Evolutionary conservation across 2,329 filamentous ascomycete genomes (phyloP), one percentile per base, ranked within the genome.

Genomic region (Acephala macrosclerotiorum): DNA sequence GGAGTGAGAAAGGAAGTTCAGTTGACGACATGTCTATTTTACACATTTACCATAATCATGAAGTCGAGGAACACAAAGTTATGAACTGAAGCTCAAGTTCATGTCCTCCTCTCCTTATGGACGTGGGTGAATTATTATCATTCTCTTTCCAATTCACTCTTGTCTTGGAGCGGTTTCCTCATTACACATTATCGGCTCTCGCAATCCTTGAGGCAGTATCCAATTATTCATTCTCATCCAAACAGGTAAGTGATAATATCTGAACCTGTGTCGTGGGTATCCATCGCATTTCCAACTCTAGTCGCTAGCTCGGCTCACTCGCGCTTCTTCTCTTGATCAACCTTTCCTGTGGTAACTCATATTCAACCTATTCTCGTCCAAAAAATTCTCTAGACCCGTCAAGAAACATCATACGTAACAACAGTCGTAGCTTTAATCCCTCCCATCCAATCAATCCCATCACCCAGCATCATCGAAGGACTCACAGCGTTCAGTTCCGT

Each of bases 371-470:
- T 49, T 26, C 22, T 49, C 45, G 25, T 49, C 45, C 45, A 25
- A 49, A 49, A n/a, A 49, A 22, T 4, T 49, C 45, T 1, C 1
- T 25, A 53, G 29, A 53, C 22, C 33, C 25, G 18, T 53, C 49
- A 53, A 53, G 55, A 57, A 36, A 57, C 29, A 57, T 26, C 49
- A 45, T 64, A 40, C 9, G 60, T 66, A 40, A 69, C 63, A 8
- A 64, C 61, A 18, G 68, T 70, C 33, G 68, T 70, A 8, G 68
- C 61, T 26, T 68, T 68, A 25, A 70, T 70, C 8, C 66, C 68
- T 5, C 36, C 38, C 14, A n/a, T 22, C 68, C 68, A 70, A 56
- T 66, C 58, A 18, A 62, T 47, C 7, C n/a, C 40, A 53, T 61
- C 58, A 18, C 20, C 8, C 16, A 18, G 26, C 9, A 3, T 29